Evolutionary conservation across 2,329 filamentous ascomycete genomes (phyloP).

Genomic region (Trichophyton schoenleinii): DNA sequence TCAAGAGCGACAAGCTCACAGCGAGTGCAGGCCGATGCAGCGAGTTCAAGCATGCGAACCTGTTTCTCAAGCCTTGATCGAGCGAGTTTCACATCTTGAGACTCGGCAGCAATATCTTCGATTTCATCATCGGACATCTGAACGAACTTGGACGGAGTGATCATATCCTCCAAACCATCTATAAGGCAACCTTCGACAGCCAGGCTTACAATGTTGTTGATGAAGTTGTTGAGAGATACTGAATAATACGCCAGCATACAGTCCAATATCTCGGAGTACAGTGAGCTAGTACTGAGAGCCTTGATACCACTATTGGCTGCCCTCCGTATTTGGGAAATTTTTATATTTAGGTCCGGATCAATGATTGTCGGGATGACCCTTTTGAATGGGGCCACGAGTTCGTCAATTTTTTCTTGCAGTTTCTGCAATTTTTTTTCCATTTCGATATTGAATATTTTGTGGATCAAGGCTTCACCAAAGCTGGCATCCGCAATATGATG

Average conservation of each 20-base stretch:
- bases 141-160: conserved; percentile 22
- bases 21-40: conserved; percentile 12
- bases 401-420: conserved; percentile 15
- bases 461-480: conserved; percentile 14
- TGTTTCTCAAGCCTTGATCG: conserved; percentile 8
- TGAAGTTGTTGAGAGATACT: conserved; percentile 22
- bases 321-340: conserved; percentile 8
- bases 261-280: conserved; percentile 15
- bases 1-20: conserved; percentile 14
- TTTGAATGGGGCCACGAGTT: conserved; percentile 16
- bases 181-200: conserved; percentile 30
- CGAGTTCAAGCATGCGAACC: conserved; percentile 12
- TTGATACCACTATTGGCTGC: conserved; percentile 1
- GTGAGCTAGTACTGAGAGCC: conserved; percentile 6
- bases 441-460: conserved; percentile 14
- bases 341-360: conserved; percentile 10
- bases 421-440: conserved; percentile 13
- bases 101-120: conserved; percentile 17
- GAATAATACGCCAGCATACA: conserved; percentile 18
- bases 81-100: conserved; percentile 12
- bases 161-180: conserved; percentile 22
- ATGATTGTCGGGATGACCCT: conserved; percentile 13
- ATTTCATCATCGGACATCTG: conserved; percentile 22
- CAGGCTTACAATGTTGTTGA: conserved; percentile 26
- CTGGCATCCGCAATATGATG: conserved; percentile 13